Percentiles rank a stretch among this genome's conserved stretches.
Evolutionary conservation across 495 filamentous ascomycete genomes (phyloP).

Genomic region (Ascobolus immersus): DNA sequence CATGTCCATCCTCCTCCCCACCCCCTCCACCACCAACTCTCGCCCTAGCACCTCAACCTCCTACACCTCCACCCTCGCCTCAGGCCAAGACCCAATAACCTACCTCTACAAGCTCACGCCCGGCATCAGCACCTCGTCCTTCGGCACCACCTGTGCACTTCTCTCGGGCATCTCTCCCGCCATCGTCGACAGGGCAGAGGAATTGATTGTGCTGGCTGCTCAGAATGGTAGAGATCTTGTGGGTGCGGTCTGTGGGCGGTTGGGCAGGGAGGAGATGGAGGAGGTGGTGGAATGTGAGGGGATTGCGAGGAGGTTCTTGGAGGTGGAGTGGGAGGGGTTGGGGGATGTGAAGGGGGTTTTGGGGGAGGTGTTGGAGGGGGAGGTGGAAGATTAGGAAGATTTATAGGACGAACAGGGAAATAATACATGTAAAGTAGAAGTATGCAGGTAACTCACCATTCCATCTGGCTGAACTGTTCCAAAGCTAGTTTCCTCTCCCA

Average conservation of each 20-base stretch:
- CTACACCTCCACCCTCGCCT: conserved; percentile 33
- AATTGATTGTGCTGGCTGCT: conserved; percentile 40
- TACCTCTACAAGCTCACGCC: conserved; percentile 54
- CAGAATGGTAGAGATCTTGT: conserved; percentile 36
- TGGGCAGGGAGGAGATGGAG: conserved; percentile 12
- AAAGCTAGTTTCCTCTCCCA: no score
- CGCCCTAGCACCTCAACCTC: conserved; percentile 75
- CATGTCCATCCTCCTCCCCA: conserved; percentile 64
- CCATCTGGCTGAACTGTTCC: no score
- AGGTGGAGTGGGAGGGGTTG: not conserved
- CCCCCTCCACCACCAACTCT: conserved; percentile 23
- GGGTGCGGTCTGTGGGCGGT: conserved; percentile 23
- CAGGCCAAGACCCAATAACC: conserved; percentile 42
- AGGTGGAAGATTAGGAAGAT: not conserved
- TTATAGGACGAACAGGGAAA: no score
- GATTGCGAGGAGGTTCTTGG: not conserved
- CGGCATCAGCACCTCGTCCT: conserved; percentile 56
- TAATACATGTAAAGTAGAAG: no score
- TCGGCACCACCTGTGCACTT: conserved; percentile 61
- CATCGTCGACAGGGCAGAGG: conserved; percentile 51
- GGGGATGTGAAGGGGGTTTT: not conserved
- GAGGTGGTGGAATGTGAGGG: conserved; percentile 21
- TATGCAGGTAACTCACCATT: no score
- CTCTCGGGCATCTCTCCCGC: conserved; percentile 53
- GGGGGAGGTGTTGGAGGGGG: not conserved